phyloP scores from a whole-genome alignment of 2,329 filamentous ascomycete genomes.

The Alternaria sp. region DNA sequence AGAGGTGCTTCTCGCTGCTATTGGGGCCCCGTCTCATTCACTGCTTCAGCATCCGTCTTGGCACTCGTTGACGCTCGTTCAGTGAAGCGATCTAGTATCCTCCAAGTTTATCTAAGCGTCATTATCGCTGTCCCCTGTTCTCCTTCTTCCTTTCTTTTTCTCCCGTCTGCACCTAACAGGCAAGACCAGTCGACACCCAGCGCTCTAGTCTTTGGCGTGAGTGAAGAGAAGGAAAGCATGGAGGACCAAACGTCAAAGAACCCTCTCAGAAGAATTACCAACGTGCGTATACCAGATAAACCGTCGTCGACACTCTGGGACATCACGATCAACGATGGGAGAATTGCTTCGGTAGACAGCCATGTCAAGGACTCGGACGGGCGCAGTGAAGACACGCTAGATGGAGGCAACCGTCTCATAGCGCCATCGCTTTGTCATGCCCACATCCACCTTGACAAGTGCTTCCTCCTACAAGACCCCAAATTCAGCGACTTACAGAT shows the following conservation, averaged over 20 bases:
- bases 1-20: constrained; percentile 5
- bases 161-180: background rate
- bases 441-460: constrained; percentile 75
- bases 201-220: background rate
- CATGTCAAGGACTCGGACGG: constrained; percentile 22
- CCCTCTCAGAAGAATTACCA: constrained; percentile 35
- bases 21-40: constrained; percentile 10
- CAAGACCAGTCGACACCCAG: background rate
- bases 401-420: constrained; percentile 52
- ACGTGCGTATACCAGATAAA: constrained; percentile 44
- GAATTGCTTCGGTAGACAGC: constrained; percentile 41
- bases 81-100: constrained; percentile 7
- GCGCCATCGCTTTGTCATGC: constrained; percentile 70
- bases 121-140: constrained; percentile 11
- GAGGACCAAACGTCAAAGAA: constrained; percentile 10
- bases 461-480: constrained; percentile 64
- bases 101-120: constrained; percentile 15
- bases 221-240: constrained; percentile 4
- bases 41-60: constrained; percentile 16
- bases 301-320: constrained; percentile 45
- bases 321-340: constrained; percentile 41
- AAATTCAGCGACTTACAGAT: constrained; percentile 67
- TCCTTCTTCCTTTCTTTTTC: constrained; percentile 35
- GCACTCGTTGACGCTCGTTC: constrained; percentile 12
- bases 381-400: constrained; percentile 44